phyloP scores from a whole-genome alignment of 768 basidiomycete genomes.

The Podaxis sp. region DNA sequence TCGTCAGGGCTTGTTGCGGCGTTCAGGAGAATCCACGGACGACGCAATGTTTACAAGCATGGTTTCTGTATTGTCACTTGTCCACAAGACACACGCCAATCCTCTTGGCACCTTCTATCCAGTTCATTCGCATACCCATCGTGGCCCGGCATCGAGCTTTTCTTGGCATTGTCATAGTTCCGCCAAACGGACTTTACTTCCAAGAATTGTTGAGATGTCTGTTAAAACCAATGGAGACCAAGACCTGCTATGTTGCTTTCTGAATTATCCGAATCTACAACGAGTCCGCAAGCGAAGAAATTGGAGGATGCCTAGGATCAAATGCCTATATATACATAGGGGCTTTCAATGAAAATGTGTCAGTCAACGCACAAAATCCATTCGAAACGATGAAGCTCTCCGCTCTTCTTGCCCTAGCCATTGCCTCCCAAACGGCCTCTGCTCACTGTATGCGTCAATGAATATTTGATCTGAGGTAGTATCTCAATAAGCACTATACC shows the following conservation, averaged over 20 bases:
- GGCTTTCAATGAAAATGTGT: neutral
- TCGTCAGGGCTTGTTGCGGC: neutral
- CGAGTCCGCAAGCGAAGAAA: neutral
- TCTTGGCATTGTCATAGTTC: neutral
- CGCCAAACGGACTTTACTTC: neutral
- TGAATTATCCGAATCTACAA: neutral
- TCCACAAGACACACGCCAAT: neutral
- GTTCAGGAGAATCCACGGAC: neutral
- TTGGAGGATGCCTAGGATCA: neutral
- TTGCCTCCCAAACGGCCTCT: constrained; percentile 28
- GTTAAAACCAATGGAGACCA: neutral
- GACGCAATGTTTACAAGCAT: neutral
- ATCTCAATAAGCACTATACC: neutral
- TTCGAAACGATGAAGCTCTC: constrained; percentile 27
- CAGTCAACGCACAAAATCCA: neutral
- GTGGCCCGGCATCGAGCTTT: neutral
- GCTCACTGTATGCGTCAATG: constrained; percentile 16
- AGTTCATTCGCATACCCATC: neutral
- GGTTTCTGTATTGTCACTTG: neutral
- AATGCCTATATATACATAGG: neutral
- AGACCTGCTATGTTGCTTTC: neutral
- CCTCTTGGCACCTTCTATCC: neutral
- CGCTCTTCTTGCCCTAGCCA: constrained; percentile 23
- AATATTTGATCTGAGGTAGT: neutral
- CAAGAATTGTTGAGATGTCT: neutral